These are phyloP conservation scores for Salix brachista DNA, from an alignment of 345 rosid species.

Conservation along the genomic window DNA sequence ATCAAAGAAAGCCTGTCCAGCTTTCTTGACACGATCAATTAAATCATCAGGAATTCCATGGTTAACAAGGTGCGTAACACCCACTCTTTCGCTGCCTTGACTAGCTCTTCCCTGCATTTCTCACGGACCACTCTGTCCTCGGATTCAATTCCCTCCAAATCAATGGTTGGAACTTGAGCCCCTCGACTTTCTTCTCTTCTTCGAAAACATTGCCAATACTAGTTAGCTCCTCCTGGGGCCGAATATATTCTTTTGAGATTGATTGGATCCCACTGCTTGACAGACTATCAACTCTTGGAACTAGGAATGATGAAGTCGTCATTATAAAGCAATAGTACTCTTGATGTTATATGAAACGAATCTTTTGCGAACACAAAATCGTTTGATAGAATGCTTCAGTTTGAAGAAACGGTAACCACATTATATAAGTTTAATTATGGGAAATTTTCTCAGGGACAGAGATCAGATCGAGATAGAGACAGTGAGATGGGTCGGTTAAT, in stretches of 20 bases:
- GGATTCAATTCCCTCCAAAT: slow-evolving; percentile 54
- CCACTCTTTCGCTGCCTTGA: slow-evolving; percentile 67
- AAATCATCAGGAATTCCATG: slow-evolving; percentile 67
- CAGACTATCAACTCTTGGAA: slow-evolving; percentile 63
- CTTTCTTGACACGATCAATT: slow-evolving; percentile 56
- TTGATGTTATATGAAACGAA: background rate
- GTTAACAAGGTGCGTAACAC: slow-evolving; percentile 91
- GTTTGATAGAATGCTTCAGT: background rate
- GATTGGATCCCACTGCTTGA: slow-evolving; percentile 63
- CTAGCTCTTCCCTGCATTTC: slow-evolving; percentile 50
- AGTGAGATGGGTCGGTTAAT: background rate
- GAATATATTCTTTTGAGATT: slow-evolving; percentile 72
- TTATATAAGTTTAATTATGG: background rate
- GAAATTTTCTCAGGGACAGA: background rate
- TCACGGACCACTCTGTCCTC: slow-evolving; percentile 42
- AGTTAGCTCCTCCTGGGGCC: slow-evolving; percentile 70
- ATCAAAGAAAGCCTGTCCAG: slow-evolving; percentile 58
- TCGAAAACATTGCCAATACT: slow-evolving; percentile 71
- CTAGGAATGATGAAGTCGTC: slow-evolving; percentile 22
- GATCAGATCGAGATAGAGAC: too few relatives aligned
- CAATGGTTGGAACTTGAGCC: slow-evolving; percentile 77
- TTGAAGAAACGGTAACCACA: background rate
- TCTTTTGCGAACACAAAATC: background rate
- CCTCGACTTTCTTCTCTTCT: slow-evolving; percentile 74
- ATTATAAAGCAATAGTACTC: background rate